These are phyloP conservation scores for Maudiozyma saulgeensis DNA, from an alignment of 805 yeast genomes.

Conservation along the genomic window DNA sequence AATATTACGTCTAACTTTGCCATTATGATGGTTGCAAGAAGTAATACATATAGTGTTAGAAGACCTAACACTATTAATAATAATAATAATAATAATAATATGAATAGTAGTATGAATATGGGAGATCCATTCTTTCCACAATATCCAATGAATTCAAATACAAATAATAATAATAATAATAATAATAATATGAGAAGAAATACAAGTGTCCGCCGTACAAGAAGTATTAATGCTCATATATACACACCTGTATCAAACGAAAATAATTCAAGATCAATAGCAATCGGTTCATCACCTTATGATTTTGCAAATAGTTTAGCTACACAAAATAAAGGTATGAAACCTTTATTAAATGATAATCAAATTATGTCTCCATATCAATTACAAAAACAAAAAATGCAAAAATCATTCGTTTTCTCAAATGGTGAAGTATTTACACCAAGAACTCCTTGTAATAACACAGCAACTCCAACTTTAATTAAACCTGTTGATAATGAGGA, in stretches of 20 bases:
- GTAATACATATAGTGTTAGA: neutral
- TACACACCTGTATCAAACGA: neutral
- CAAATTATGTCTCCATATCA: constrained; percentile 18
- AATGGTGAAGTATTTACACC: constrained; percentile 28
- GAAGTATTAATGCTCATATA: neutral
- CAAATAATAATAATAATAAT: neutral
- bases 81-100: neutral
- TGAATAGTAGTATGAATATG: neutral
- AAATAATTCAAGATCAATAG: neutral
- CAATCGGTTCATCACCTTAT: neutral
- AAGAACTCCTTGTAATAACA: neutral
- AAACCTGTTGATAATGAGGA: neutral
- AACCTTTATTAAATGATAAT: neutral
- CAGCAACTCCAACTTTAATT: neutral
- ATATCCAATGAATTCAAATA: neutral
- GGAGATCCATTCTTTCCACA: neutral
- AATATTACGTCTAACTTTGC: too few species aligned
- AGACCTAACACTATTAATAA: neutral
- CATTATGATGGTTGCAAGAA: neutral
- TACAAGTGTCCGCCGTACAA: neutral
- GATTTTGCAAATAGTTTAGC: neutral
- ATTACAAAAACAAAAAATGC: constrained; percentile 21
- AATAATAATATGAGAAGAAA: neutral
- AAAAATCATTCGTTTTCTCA: constrained; percentile 19
- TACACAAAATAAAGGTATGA: neutral